Evolutionary conservation across 345 rosid species (phyloP).

Genomic region (Streptanthus diversifolius): DNA sequence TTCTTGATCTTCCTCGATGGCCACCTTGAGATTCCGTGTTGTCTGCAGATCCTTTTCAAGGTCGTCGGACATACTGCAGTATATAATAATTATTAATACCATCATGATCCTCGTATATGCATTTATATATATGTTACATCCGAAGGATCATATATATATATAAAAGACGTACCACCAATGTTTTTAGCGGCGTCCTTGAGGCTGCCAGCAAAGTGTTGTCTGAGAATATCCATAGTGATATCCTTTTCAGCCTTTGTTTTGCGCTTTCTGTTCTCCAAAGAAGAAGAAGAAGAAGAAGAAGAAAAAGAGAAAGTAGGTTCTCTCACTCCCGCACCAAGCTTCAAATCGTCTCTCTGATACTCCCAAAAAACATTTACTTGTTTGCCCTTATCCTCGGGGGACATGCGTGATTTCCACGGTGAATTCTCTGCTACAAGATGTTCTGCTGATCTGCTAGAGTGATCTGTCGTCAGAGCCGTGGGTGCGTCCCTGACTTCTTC

Average conservation of each 20-base stretch:
- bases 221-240: conserved; percentile 75
- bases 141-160: background rate
- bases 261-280: conserved; percentile 46
- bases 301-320: conserved; percentile 29
- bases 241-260: conserved; percentile 72
- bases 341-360: conserved; percentile 48
- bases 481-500: conserved; percentile 38
- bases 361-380: conserved; percentile 54
- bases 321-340: conserved; percentile 29
- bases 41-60: conserved; percentile 89
- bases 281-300: conserved; percentile 41
- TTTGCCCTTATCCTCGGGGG: conserved; percentile 57
- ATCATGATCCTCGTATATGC: conserved; percentile 1
- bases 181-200: conserved; percentile 95
- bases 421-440: conserved; percentile 23
- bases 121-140: background rate
- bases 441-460: conserved; percentile 34
- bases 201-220: conserved; percentile 88
- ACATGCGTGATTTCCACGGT: conserved; percentile 47
- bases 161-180: conserved; percentile 63
- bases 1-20: conserved; percentile 95
- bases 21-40: conserved; percentile 86
- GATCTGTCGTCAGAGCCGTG: conserved; percentile 29
- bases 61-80: conserved; percentile 94
- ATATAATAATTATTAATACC: background rate